Evolutionary conservation across 2,329 filamentous ascomycete species (phyloP).

Genomic region (Alternaria infectoria): DNA sequence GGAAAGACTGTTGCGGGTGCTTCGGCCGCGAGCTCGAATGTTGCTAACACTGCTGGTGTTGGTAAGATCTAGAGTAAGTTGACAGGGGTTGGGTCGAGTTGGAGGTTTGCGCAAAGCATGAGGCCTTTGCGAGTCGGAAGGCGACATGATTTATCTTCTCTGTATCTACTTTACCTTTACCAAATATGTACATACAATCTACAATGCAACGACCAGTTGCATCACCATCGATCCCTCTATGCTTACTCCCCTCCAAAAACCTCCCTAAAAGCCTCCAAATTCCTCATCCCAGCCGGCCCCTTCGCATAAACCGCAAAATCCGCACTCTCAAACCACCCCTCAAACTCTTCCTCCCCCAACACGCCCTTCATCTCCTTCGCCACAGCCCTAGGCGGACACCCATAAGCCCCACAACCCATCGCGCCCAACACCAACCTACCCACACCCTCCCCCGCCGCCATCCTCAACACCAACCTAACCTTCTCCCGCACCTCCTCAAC

Average conservation of each 20-base stretch:
- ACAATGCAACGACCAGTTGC: background rate
- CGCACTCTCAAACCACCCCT: conserved; percentile 27
- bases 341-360: conserved; percentile 23
- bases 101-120: background rate
- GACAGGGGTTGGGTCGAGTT: background rate
- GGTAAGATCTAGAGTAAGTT: conserved; percentile 13
- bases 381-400: conserved; percentile 24
- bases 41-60: conserved; percentile 15
- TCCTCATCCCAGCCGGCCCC: conserved; percentile 14
- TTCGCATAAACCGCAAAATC: conserved; percentile 27
- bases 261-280: conserved; percentile 9
- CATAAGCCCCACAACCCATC: conserved; percentile 33
- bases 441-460: conserved; percentile 21
- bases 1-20: conserved; percentile 10
- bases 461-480: conserved; percentile 23
- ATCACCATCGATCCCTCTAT: background rate
- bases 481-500: conserved; percentile 23
- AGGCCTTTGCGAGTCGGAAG: background rate
- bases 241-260: background rate
- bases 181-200: background rate
- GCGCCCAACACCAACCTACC: conserved; percentile 29
- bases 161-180: background rate
- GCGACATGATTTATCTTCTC: background rate
- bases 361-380: conserved; percentile 24
- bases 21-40: background rate